A percentile compares a stretch with the other conserved stretches of the same genome.
phyloP scores from a whole-genome alignment of 2,329 filamentous ascomycete species.

The Sphaerulina musiva region DNA sequence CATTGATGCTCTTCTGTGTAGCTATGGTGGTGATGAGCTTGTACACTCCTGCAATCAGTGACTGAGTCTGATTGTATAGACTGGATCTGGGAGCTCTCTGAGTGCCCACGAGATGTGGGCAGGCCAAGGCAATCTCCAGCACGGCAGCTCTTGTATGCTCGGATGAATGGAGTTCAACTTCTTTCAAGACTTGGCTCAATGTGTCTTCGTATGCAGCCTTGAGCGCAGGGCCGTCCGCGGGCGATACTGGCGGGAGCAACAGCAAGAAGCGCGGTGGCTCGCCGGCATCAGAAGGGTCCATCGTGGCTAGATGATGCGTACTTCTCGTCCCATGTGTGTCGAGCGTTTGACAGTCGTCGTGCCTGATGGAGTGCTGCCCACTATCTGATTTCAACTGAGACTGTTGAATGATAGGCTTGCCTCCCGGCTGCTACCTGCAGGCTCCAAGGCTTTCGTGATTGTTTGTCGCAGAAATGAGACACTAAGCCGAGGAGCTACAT shows the following conservation, averaged over 20 bases:
- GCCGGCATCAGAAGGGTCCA: slow-evolving; percentile 14
- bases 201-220: slow-evolving; percentile 41
- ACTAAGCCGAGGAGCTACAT: background rate
- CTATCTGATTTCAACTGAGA: too few species aligned
- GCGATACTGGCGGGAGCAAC: slow-evolving; percentile 41
- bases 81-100: slow-evolving; percentile 47
- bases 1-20: slow-evolving; percentile 54
- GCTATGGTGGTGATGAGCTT: slow-evolving; percentile 68
- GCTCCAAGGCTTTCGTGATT: background rate
- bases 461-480: background rate
- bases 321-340: background rate
- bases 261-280: slow-evolving; percentile 35
- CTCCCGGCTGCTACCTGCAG: too few species aligned
- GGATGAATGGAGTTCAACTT: slow-evolving; percentile 34
- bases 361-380: background rate
- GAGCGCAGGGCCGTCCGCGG: slow-evolving; percentile 36
- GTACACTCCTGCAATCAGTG: slow-evolving; percentile 71
- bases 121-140: slow-evolving; percentile 57
- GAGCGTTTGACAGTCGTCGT: background rate
- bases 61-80: slow-evolving; percentile 63
- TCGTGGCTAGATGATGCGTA: background rate
- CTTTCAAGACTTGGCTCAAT: slow-evolving; percentile 38
- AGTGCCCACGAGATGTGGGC: slow-evolving; percentile 53
- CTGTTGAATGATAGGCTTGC: too few species aligned
- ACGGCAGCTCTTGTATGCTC: slow-evolving; percentile 35